Percentiles rank a stretch among this genome's conserved stretches.
These are phyloP conservation scores for Phytophthora capsici DNA, from an alignment of 352 stramenopile species.

Conservation along the genomic window DNA sequence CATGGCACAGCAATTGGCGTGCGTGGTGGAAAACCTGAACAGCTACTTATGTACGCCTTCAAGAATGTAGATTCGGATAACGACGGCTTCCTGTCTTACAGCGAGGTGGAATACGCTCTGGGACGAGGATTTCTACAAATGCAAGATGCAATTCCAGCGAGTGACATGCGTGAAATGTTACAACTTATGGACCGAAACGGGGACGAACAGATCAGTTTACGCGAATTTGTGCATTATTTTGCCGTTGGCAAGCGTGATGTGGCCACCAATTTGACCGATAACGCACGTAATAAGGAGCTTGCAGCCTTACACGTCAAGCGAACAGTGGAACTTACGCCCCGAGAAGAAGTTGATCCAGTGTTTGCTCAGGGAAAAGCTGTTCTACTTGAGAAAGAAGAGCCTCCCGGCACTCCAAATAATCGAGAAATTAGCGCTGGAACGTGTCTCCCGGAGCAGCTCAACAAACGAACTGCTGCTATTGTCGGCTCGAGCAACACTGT, in stretches of 20 bases:
- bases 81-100: slow-evolving; percentile 77
- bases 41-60: slow-evolving; percentile 77
- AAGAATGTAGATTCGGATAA: slow-evolving; percentile 82
- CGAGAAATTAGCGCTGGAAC: slow-evolving; percentile 13
- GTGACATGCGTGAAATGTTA: slow-evolving; percentile 79
- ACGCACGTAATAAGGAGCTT: slow-evolving; percentile 67
- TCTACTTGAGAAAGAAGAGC: slow-evolving; percentile 6
- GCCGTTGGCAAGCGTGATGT: slow-evolving; percentile 62
- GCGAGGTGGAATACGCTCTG: slow-evolving; percentile 66
- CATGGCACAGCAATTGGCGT: slow-evolving; percentile 62
- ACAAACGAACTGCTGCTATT: slow-evolving; percentile 46
- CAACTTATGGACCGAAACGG: slow-evolving; percentile 74
- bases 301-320: slow-evolving; percentile 61
- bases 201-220: slow-evolving; percentile 78
- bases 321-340: slow-evolving; percentile 54
- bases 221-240: slow-evolving; percentile 87
- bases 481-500: slow-evolving; percentile 8
- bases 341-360: slow-evolving; percentile 50
- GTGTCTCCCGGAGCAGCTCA: slow-evolving; percentile 67
- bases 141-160: slow-evolving; percentile 41
- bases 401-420: neutral
- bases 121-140: slow-evolving; percentile 70
- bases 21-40: slow-evolving; percentile 68
- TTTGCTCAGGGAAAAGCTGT: slow-evolving; percentile 19
- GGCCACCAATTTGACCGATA: slow-evolving; percentile 69